Percentiles rank a stretch among this genome's conserved stretches.
Evolutionary conservation across 805 yeast species (phyloP).

Genomic region (Ogataea ramenticola): DNA sequence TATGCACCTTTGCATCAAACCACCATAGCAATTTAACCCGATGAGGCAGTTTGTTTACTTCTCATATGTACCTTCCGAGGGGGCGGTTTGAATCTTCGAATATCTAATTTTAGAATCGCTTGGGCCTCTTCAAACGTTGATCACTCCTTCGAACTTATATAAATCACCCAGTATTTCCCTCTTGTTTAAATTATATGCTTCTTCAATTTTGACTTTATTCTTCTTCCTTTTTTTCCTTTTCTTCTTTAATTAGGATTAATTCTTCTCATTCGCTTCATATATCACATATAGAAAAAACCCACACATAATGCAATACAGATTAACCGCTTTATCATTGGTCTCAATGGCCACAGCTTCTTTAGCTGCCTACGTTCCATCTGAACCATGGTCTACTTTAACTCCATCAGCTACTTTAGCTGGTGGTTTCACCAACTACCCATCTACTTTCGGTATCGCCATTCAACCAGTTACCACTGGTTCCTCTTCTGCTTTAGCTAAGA

Average conservation of each 20-base stretch:
- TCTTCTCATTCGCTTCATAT: neutral
- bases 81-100: neutral
- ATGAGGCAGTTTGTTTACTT: neutral
- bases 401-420: conserved; percentile 47
- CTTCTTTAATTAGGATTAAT: neutral
- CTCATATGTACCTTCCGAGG: neutral
- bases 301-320: conserved; percentile 2
- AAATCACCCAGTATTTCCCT: neutral
- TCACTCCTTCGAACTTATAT: neutral
- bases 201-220: neutral
- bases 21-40: neutral
- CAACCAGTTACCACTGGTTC: conserved; percentile 35
- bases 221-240: neutral
- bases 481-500: conserved; percentile 20
- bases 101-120: too few species aligned
- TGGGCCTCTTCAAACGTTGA: too few species aligned
- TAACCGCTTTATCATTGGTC: neutral
- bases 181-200: neutral
- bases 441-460: conserved; percentile 66
- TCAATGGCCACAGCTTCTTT: neutral
- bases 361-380: conserved; percentile 53
- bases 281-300: neutral
- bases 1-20: too few species aligned
- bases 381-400: conserved; percentile 60
- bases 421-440: conserved; percentile 43